These are phyloP conservation scores for Serendipita sp. DNA, from an alignment of 1,284 basidiomycete species.

Conservation along the genomic window DNA sequence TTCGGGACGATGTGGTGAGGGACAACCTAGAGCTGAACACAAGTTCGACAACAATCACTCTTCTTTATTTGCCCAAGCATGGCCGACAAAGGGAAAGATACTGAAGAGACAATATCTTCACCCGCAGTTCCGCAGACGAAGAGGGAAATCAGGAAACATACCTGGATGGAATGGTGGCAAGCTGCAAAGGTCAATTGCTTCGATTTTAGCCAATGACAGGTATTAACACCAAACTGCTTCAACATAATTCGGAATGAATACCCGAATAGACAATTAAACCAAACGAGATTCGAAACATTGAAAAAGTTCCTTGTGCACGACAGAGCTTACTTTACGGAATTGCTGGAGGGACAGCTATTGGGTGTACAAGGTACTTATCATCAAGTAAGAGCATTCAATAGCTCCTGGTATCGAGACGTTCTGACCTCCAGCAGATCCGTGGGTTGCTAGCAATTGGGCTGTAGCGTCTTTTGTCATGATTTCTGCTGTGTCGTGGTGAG, in stretches of 20 bases:
- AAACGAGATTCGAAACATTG: slow-evolving; percentile 1
- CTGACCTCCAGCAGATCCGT: not conserved
- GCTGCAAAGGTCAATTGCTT: not conserved
- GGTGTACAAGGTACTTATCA: not conserved
- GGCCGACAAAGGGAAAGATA: not conserved
- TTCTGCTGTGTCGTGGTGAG: not conserved
- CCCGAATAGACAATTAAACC: not conserved
- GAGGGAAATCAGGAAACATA: not conserved
- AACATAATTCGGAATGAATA: not conserved
- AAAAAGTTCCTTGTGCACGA: not conserved
- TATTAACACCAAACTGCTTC: not conserved
- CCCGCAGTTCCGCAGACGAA: not conserved
- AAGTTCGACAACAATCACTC: not conserved
- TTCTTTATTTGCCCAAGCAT: not conserved
- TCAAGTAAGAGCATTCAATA: not conserved
- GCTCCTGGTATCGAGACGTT: not conserved
- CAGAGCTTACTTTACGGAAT: slow-evolving; percentile 3
- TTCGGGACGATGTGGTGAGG: not conserved
- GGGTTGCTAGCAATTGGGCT: not conserved
- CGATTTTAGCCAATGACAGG: not conserved
- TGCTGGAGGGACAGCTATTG: slow-evolving; percentile 2
- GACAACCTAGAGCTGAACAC: not conserved
- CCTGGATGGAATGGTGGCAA: not conserved
- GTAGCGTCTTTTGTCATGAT: slow-evolving; percentile 1
- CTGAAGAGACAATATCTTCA: not conserved